Evolutionary conservation across 192 early-diverging fungal species (phyloP), one percentile per base, ranked within the genome.

Genomic region (Dispira parvispora): DNA sequence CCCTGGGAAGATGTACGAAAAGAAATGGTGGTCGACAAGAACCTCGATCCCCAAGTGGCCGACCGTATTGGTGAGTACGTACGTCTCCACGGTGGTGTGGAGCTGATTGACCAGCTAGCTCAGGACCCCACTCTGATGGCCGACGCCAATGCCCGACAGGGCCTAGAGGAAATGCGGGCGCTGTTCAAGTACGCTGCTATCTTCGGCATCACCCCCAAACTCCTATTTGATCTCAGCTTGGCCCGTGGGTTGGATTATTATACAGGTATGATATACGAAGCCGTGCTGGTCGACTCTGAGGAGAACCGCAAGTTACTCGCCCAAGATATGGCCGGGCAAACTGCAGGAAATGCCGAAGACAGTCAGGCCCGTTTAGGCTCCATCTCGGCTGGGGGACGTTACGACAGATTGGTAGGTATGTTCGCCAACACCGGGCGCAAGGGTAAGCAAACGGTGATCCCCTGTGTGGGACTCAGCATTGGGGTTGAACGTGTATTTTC

Each of bases 181-280:
- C 78, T 99, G 53, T 88, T 96, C 65, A 75, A 72, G 56, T 99
- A 93, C 74, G 77, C 95, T 42, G 77, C 79, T n/a, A 71, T 93
- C 28, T 87, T 91, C 65, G 78, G 78, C 16, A 80, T 97, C 13
- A 64, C 77, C 11, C 75, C 82, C 57, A 72, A 71, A 52, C 56
- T 95, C 46, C 88, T 85, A 3, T 95, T 98, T 68, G 96, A 99
- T 70, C 79, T 99, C 62, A 87, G 84, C 58, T 77, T 99, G 67
- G 96, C 94, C n/a, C 83, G 96, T 46, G 96, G 96, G 28, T 69
- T 99, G 46, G 96, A 99, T 69, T 99, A 99, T 72, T 99, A 99
- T 76, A 99, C 96, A 45, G 96, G 96, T 27, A 84, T 97, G 54
- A 99, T 99, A 68, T 99, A 96, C 71, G 96, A 99, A 70, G 96